These are phyloP conservation scores for Cicer bijugum DNA, from an alignment of 306 rosid species.

Conservation along the genomic window DNA sequence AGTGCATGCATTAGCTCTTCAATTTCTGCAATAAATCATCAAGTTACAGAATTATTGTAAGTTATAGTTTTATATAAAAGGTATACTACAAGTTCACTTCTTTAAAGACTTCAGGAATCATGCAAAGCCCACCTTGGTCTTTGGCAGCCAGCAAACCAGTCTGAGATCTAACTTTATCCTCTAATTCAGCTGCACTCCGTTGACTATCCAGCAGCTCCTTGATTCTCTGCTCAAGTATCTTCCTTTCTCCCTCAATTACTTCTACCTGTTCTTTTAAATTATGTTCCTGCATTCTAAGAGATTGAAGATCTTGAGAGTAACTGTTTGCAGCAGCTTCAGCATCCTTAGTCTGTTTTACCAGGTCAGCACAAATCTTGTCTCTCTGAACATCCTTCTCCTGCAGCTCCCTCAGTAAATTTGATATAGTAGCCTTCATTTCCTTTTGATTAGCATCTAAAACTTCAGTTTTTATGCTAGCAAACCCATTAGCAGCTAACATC, in stretches of 20 bases:
- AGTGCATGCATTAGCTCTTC: conserved; percentile 92
- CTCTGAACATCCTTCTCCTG: conserved; percentile 92
- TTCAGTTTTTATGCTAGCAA: conserved; percentile 66
- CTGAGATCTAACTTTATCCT: conserved; percentile 69
- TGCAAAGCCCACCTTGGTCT: conserved; percentile 74
- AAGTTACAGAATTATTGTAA: conserved; percentile 36
- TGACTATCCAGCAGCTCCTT: conserved; percentile 61
- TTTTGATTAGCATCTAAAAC: conserved; percentile 60
- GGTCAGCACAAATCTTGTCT: conserved; percentile 81
- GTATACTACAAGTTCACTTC: conserved; percentile 32
- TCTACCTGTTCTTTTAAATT: conserved; percentile 66
- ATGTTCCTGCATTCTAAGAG: conserved; percentile 58
- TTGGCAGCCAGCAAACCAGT: conserved; percentile 70
- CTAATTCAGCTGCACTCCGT: conserved; percentile 60
- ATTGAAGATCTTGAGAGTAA: conserved; percentile 70
- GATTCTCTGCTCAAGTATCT: conserved; percentile 65
- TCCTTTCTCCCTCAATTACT: conserved; percentile 60
- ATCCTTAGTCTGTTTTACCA: conserved; percentile 82
- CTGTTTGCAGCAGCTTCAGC: conserved; percentile 74
- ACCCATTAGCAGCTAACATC: conserved; percentile 64
- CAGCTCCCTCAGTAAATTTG: conserved; percentile 83
- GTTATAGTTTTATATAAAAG: conserved; percentile 18
- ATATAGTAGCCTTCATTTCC: conserved; percentile 73
- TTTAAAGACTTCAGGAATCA: conserved; percentile 31
- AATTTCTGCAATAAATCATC: conserved; percentile 69